Evolutionary conservation across 169 alveolate genomes (phyloP), one percentile per base, ranked within the genome.

Genomic region (Besnoitia besnoiti): DNA sequence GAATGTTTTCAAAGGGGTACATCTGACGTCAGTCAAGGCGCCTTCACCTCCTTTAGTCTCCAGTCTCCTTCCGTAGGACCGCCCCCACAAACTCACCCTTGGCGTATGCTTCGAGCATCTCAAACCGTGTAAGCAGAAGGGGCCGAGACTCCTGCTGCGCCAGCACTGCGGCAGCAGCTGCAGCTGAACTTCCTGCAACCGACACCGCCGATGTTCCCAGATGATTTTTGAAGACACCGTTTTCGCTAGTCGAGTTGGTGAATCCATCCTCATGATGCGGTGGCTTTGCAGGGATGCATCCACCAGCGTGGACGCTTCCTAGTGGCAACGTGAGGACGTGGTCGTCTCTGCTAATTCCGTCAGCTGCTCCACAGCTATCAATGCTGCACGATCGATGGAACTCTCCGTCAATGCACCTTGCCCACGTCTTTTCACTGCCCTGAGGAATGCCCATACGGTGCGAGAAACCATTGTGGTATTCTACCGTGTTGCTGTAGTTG

Each of bases 151-250:
- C 92, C 27, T 73, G 92, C 85, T 87, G 92, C 37, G 92, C 84
- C 27, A 87, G 67, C 62, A 87, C 92, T 3, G 92, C 92, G 35
- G 92, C 92, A 37, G 92, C 92, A 4, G 92, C 92, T 24, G 85
- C 85, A n/a, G 85, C 85, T 21, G 40, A 7, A 40, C 59, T 39
- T 19, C 55, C 80, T 0, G 80, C 10, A n/a, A 55, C 16, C 16
- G 73, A 0, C 27, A 2, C 73, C 73, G 35, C 73, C 35, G 73
- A 55, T 33, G 27, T 8, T 55, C 73, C 73, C 27, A 55, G 33
- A 33, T 55, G 73, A 55, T 27, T 55, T 55, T 55, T 27, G 73
- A 55, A 55, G 73, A 33, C 73, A 21, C 73, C 73, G 73, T 55
- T 8, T 1, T 55, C 73, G 73, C 30, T 55, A 55, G 27, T 55